These are phyloP conservation scores for Odonthalia washingtoniensis DNA, from an alignment of 31 red algal genomes.

Conservation along the genomic window DNA sequence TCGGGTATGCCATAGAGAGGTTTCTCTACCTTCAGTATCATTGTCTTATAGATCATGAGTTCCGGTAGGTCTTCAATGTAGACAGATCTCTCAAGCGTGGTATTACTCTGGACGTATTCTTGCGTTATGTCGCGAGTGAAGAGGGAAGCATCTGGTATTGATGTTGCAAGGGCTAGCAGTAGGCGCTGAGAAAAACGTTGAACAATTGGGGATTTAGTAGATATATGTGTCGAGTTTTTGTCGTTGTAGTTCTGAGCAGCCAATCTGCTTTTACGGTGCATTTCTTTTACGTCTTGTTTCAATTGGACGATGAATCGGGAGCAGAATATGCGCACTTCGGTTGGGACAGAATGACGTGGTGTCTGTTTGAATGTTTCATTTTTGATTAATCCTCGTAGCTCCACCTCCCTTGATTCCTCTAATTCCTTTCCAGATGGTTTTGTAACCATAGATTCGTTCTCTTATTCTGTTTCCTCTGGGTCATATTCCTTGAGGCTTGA, in stretches of 20 bases:
- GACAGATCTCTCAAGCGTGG: background rate
- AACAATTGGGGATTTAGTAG: conserved; percentile 2
- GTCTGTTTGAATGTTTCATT: too few species aligned
- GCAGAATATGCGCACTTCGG: too few species aligned
- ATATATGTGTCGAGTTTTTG: background rate
- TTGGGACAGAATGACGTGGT: too few species aligned
- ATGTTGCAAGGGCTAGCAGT: conserved; percentile 3
- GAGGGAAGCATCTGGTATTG: background rate
- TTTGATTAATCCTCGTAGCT: too few species aligned
- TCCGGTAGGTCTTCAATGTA: conserved; percentile 8
- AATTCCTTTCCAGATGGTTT: too few species aligned
- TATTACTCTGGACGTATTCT: conserved; percentile 10
- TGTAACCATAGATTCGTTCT: too few species aligned
- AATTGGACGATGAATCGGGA: too few species aligned
- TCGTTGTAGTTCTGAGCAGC: background rate
- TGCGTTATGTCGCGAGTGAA: conserved; percentile 11
- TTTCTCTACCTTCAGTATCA: conserved; percentile 10
- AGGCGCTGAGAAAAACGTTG: background rate
- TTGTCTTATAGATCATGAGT: background rate
- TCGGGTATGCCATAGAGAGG: conserved; percentile 24
- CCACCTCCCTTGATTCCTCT: too few species aligned
- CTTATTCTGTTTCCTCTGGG: too few species aligned
- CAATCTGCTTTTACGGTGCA: conserved; percentile 6
- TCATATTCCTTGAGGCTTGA: too few species aligned
- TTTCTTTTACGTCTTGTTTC: background rate